Conservation (phyloP, 805 yeast species). For the Ogataea nakhonphanomensis region DNA sequence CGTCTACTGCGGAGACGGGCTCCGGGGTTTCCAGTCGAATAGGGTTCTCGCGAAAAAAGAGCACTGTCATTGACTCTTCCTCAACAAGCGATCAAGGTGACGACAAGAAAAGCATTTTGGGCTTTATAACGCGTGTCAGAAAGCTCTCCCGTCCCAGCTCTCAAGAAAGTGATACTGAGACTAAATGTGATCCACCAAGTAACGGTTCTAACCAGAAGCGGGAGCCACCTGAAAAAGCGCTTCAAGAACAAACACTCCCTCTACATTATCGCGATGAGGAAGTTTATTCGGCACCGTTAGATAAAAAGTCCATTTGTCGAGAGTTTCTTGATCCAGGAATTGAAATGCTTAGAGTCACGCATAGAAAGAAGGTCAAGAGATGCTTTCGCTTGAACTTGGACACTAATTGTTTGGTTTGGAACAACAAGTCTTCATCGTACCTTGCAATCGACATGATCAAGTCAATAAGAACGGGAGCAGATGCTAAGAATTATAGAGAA, state of each 20-base stretch:
- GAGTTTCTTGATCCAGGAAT: slow-evolving; percentile 55
- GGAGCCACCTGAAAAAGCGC: too few relatives aligned
- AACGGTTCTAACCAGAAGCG: too few relatives aligned
- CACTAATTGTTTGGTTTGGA: slow-evolving; percentile 56
- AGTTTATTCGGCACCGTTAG: slow-evolving; percentile 17
- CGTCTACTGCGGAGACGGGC: slow-evolving; percentile 1
- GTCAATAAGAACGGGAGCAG: slow-evolving; percentile 57
- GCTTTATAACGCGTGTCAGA: slow-evolving; percentile 12
- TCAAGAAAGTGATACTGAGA: slow-evolving; percentile 11
- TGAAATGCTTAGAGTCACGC: slow-evolving; percentile 64
- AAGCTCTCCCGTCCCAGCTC: slow-evolving; percentile 17
- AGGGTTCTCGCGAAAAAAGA: slow-evolving; percentile 6
- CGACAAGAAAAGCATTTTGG: slow-evolving; percentile 9
- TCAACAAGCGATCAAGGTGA: slow-evolving; percentile 13
- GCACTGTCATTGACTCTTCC: slow-evolving; percentile 10
- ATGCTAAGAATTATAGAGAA: slow-evolving; percentile 82
- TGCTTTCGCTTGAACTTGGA: slow-evolving; percentile 54
- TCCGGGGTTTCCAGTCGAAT: slow-evolving; percentile 1
- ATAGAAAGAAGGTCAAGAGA: slow-evolving; percentile 61
- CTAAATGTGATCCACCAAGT: slow-evolving; percentile 2
- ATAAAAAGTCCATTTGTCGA: slow-evolving; percentile 39
- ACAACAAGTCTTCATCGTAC: slow-evolving; percentile 42
- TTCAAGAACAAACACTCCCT: too few relatives aligned
- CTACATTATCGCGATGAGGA: slow-evolving; percentile 12
- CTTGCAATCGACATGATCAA: slow-evolving; percentile 61